These are phyloP conservation scores for Kernera saxatilis DNA, from an alignment of 345 rosid genomes.

Conservation along the genomic window DNA sequence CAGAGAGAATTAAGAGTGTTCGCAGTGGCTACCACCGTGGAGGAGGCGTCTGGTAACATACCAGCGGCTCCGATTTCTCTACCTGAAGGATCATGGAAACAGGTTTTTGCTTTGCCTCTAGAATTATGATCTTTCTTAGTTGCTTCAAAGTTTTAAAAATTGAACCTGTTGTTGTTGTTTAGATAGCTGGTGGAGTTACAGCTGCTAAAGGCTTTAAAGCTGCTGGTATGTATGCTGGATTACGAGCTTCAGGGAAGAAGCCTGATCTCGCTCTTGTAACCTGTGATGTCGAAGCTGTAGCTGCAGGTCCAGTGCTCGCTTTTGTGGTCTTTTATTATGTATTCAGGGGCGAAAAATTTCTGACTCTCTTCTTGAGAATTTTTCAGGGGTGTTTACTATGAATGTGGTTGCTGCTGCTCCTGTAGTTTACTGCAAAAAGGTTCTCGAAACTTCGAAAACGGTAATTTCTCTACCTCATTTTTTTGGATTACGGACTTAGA, in stretches of 20 bases:
- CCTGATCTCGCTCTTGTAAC: slow-evolving; percentile 88
- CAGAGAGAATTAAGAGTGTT: slow-evolving; percentile 36
- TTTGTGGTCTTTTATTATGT: not conserved
- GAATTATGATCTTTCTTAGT: not conserved
- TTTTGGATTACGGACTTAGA: not conserved
- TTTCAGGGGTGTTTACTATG: slow-evolving; percentile 72
- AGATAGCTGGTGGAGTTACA: slow-evolving; percentile 91
- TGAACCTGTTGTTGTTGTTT: slow-evolving; percentile 1
- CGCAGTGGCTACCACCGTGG: slow-evolving; percentile 30
- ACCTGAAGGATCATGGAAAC: slow-evolving; percentile 82
- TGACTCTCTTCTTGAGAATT: not conserved
- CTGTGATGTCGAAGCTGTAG: slow-evolving; percentile 78
- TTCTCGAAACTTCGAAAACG: slow-evolving; percentile 43
- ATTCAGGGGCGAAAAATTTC: not conserved
- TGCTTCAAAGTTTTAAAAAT: not conserved
- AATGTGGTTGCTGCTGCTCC: slow-evolving; percentile 97
- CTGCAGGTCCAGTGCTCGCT: slow-evolving; percentile 47
- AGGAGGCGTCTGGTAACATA: slow-evolving; percentile 48
- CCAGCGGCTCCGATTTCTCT: slow-evolving; percentile 84
- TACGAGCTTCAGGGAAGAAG: slow-evolving; percentile 79
- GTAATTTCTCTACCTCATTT: slow-evolving; percentile 29
- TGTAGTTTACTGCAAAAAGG: slow-evolving; percentile 67
- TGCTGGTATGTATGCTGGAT: slow-evolving; percentile 74
- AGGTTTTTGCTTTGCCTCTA: slow-evolving; percentile 33
- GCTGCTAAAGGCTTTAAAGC: slow-evolving; percentile 93